Evolutionary conservation across 2,329 filamentous ascomycete genomes (phyloP).

Genomic region (Cordyceps javanica): DNA sequence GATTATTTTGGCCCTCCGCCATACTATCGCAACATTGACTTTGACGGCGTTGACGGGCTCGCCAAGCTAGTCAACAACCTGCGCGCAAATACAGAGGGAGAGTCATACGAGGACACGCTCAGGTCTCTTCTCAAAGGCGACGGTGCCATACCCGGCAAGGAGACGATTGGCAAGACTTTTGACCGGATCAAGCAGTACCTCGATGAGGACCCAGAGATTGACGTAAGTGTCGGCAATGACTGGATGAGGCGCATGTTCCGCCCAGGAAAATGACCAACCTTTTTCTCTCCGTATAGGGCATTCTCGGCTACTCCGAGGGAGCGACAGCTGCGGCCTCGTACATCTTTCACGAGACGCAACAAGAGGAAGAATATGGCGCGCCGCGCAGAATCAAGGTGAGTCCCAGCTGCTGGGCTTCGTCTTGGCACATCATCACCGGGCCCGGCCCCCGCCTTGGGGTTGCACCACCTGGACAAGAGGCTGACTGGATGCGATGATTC

Average conservation of each 20-base stretch:
- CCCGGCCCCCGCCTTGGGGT: no score
- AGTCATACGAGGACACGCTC: constrained; percentile 50
- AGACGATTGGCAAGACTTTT: constrained; percentile 17
- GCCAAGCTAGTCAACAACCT: constrained; percentile 45
- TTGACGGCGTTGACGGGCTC: constrained; percentile 34
- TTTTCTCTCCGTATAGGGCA: constrained; percentile 29
- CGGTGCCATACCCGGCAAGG: constrained; percentile 10
- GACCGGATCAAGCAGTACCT: constrained; percentile 35
- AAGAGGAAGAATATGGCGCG: constrained; percentile 24
- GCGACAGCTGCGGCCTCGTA: constrained; percentile 49
- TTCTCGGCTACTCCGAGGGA: constrained; percentile 57
- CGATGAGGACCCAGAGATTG: constrained; percentile 31
- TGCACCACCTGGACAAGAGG: background rate
- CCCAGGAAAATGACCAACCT: background rate
- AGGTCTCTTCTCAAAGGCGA: constrained; percentile 37
- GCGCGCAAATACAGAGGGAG: constrained; percentile 46
- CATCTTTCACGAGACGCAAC: constrained; percentile 43
- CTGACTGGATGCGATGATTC: background rate
- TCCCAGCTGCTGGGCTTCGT: no score
- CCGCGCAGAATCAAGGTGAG: constrained; percentile 30
- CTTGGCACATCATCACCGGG: no score
- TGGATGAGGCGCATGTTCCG: background rate
- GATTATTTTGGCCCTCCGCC: constrained; percentile 51
- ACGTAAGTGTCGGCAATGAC: background rate
- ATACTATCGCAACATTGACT: constrained; percentile 49